Conservation (phyloP, 2,329 filamentous ascomycete species). For the Xylaria sp. region DNA sequence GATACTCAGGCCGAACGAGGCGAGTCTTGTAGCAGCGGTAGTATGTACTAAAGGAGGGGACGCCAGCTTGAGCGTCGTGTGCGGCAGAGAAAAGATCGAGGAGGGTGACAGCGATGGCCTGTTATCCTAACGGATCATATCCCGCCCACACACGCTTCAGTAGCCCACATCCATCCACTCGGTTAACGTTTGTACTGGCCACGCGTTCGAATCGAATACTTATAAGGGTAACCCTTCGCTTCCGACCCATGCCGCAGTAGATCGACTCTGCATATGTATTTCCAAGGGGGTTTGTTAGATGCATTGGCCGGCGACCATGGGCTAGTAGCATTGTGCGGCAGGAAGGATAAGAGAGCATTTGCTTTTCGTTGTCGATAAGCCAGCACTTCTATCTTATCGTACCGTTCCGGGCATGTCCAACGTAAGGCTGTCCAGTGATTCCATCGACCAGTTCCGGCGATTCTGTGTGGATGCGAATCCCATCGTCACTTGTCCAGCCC, state of each 20-base stretch:
- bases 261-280: constrained; percentile 9
- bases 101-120: background rate
- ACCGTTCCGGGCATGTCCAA: background rate
- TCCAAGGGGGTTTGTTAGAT: background rate
- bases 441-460: background rate
- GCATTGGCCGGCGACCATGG: background rate
- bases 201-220: background rate
- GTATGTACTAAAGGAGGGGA: background rate
- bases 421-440: background rate
- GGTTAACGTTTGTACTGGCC: background rate
- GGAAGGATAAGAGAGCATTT: background rate
- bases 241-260: background rate
- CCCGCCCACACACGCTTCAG: background rate
- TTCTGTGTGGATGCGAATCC: background rate
- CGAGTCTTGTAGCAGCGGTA: background rate
- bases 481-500: background rate
- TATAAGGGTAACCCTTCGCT: constrained; percentile 3
- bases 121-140: background rate
- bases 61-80: background rate
- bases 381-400: background rate
- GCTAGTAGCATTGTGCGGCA: background rate
- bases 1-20: background rate
- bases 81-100: background rate
- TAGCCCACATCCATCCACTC: background rate
- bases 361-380: background rate